These are phyloP conservation scores for Zygoascus ofunaensis DNA, from an alignment of 805 yeast species.

Conservation along the genomic window DNA sequence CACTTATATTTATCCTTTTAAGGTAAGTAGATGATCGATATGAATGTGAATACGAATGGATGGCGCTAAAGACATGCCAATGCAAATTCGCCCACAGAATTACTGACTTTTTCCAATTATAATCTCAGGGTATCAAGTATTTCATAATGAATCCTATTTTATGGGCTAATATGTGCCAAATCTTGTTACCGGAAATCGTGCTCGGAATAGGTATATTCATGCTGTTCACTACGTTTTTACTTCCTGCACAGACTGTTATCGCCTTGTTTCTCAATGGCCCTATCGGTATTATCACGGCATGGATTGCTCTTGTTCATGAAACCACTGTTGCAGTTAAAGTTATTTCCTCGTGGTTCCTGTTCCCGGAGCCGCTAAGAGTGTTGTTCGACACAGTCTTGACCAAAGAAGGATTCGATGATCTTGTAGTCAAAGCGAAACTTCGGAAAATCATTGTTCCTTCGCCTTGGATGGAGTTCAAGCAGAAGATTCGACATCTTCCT, in stretches of 20 bases:
- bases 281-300: slow-evolving; percentile 39
- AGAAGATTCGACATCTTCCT: slow-evolving; percentile 31
- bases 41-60: too few relatives aligned
- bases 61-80: not conserved
- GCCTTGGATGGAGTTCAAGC: slow-evolving; percentile 24
- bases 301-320: slow-evolving; percentile 37
- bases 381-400: slow-evolving; percentile 40
- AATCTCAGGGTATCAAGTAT: slow-evolving; percentile 35
- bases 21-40: slow-evolving; percentile 12
- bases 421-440: slow-evolving; percentile 35
- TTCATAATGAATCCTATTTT: slow-evolving; percentile 34
- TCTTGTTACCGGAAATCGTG: slow-evolving; percentile 38
- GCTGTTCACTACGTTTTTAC: slow-evolving; percentile 32
- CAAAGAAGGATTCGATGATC: slow-evolving; percentile 37
- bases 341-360: slow-evolving; percentile 35
- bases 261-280: slow-evolving; percentile 42
- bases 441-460: slow-evolving; percentile 29
- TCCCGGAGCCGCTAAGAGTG: slow-evolving; percentile 39
- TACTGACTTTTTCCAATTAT: not conserved
- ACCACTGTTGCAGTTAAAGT: slow-evolving; percentile 35
- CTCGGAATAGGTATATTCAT: slow-evolving; percentile 33
- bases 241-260: slow-evolving; percentile 38
- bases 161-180: slow-evolving; percentile 40
- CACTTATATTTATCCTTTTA: slow-evolving; percentile 26
- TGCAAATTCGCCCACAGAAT: not conserved